Base-by-base conservation (phyloP, 192 early-diverging fungal genomes). In the Anaeromyces robustus region DNA sequence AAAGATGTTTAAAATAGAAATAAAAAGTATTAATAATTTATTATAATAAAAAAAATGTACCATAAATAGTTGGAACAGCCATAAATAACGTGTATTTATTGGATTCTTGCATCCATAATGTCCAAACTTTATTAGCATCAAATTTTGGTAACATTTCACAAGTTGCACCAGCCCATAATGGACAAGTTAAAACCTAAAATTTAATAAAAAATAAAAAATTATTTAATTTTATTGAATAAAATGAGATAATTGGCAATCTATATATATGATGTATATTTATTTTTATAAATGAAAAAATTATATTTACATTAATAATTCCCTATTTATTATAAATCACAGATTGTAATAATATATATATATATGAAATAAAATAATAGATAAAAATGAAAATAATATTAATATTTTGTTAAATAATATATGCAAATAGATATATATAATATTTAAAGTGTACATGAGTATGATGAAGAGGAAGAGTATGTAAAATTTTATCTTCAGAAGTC, bases 61-160 rank as follows among this genome's bases (percentile, higher is more conserved):
- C 82, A 87, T 96, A 95, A 80, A 95, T 92, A 22, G 95, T 95
- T 5, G 95, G 95, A 18, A 96, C 95, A 9, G 93, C 94, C 95
- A 96, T 96, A 79, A 96, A 92, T 19, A 95, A 79, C 0, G 94
- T 89, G 9, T 95, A 86, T 78, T 90, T 82, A 77, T 89, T 84
- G 26, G 85, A 81, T 11, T 86, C 84, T 39, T 85, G 82, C 77
- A 89, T 87, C 83, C 92, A 90, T 9, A 93, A 86, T 32, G 84
- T 77, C 94, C 94, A 95, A 12, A 93, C 90, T 12, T 82, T 29
- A 29, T 81, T 84, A 7, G 89, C 86, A 85, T 94, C 88, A 83
- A 95, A 94, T 34, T 89, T 89, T 31, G 89, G 86, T 34, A 90
- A 78, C 87, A 96, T 92, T 84, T 96, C 95, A 22, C 91, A 85